A percentile compares a stretch with the other conserved stretches of the same genome.
phyloP scores from a whole-genome alignment of 2,329 filamentous ascomycete species.

The Fusarium pseudograminearum region DNA sequence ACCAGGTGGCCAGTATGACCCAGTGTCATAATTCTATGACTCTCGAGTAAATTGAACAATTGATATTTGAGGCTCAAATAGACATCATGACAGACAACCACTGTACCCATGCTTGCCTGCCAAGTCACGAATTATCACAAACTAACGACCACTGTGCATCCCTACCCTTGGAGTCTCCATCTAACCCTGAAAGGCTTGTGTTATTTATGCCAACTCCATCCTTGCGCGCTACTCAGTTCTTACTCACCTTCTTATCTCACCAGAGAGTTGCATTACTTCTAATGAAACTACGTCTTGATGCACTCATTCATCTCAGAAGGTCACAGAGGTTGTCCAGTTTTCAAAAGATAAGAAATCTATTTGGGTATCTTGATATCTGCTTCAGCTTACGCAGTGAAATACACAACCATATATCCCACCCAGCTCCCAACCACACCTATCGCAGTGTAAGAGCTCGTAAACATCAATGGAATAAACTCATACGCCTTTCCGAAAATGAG shows the following conservation, averaged over 20 bases:
- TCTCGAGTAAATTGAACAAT: not conserved
- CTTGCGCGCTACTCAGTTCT: not conserved
- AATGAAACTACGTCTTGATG: not conserved
- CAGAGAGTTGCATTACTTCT: not conserved
- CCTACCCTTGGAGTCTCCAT: not conserved
- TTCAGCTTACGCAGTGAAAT: slow-evolving; percentile 70
- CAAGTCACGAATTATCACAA: not conserved
- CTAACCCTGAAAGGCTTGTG: not conserved
- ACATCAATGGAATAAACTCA: slow-evolving; percentile 96
- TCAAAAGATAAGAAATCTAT: slow-evolving; percentile 30
- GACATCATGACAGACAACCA: not conserved
- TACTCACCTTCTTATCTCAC: not conserved
- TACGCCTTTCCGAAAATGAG: slow-evolving; percentile 84
- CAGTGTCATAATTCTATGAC: not conserved
- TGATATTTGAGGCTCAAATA: not conserved
- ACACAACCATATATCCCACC: slow-evolving; percentile 94
- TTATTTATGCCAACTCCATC: not conserved
- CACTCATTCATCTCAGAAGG: not conserved
- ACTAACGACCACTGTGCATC: not conserved
- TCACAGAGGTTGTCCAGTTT: not conserved
- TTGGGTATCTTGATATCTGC: slow-evolving; percentile 42
- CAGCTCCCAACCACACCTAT: slow-evolving; percentile 96
- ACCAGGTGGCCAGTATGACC: not conserved
- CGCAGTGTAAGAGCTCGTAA: slow-evolving; percentile 93
- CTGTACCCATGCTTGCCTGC: not conserved